Conservation (phyloP, 306 rosid species). For the Lathyrus oleraceus region DNA sequence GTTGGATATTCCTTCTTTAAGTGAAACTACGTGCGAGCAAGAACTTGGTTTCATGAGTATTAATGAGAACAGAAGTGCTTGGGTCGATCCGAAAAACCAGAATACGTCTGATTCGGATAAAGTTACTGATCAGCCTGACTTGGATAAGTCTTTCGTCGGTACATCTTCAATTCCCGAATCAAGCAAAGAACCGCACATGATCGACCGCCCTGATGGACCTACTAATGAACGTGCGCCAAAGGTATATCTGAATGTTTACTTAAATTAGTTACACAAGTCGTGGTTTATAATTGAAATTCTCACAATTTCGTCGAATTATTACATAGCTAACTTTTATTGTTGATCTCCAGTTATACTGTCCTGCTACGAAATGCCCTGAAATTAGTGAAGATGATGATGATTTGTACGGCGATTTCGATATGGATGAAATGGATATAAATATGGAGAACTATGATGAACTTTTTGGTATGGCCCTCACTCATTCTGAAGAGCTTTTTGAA, state of each 20-base stretch:
- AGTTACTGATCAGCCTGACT: constrained; percentile 34
- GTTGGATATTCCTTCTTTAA: constrained; percentile 57
- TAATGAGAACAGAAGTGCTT: constrained; percentile 57
- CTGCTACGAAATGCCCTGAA: constrained; percentile 50
- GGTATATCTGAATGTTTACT: constrained; percentile 51
- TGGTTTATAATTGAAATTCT: constrained; percentile 7
- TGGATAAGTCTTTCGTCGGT: constrained; percentile 52
- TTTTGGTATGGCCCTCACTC: constrained; percentile 82
- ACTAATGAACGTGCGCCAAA: constrained; percentile 56
- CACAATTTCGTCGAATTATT: constrained; percentile 3
- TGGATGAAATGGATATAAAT: constrained; percentile 88
- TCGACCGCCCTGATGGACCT: constrained; percentile 51
- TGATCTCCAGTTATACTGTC: constrained; percentile 62
- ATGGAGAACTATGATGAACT: constrained; percentile 93
- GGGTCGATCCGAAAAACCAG: constrained; percentile 54
- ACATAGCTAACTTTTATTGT: constrained; percentile 29
- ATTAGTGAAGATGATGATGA: constrained; percentile 47
- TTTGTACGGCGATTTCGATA: constrained; percentile 67
- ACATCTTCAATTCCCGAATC: constrained; percentile 57
- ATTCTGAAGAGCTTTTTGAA: constrained; percentile 89
- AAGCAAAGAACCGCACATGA: constrained; percentile 45
- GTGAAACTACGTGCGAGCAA: constrained; percentile 82
- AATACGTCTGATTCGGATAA: constrained; percentile 49
- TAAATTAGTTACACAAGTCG: not conserved
- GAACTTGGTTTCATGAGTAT: constrained; percentile 92